Conservation (phyloP, 768 basidiomycete species). For the Fomitopsis serialis region DNA sequence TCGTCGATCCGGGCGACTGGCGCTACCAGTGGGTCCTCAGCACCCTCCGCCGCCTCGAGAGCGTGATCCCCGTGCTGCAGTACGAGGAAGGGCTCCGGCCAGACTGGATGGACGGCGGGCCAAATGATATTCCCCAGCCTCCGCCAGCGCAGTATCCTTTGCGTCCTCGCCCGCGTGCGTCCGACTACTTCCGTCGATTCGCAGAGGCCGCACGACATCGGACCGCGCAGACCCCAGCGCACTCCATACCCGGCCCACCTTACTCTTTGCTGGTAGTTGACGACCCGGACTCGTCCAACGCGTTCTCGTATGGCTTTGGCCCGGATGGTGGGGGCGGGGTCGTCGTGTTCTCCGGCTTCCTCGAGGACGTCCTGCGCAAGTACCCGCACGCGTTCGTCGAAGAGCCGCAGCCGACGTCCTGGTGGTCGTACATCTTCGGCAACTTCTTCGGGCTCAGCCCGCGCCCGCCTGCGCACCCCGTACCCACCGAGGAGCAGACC, state of each 20-base stretch:
- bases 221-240: slow-evolving; percentile 38
- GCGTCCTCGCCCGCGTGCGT: slow-evolving; percentile 75
- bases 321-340: slow-evolving; percentile 89
- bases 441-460: slow-evolving; percentile 30
- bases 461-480: slow-evolving; percentile 30
- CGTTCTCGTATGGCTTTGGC: slow-evolving; percentile 95
- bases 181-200: slow-evolving; percentile 61
- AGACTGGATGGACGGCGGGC: slow-evolving; percentile 46
- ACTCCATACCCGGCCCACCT: slow-evolving; percentile 72
- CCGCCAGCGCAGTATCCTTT: slow-evolving; percentile 82
- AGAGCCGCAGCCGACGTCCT: slow-evolving; percentile 27
- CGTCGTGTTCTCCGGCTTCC: slow-evolving; percentile 90
- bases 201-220: slow-evolving; percentile 46
- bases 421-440: slow-evolving; percentile 46
- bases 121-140: slow-evolving; percentile 48
- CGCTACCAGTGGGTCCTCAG: slow-evolving; percentile 81
- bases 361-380: slow-evolving; percentile 76
- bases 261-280: slow-evolving; percentile 91
- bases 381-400: slow-evolving; percentile 23
- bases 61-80: slow-evolving; percentile 61
- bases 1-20: slow-evolving; percentile 82
- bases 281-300: slow-evolving; percentile 77
- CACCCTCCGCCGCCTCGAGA: slow-evolving; percentile 74
- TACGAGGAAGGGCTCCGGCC: slow-evolving; percentile 50
- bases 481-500: slow-evolving; percentile 78